Percentiles rank a stretch among this genome's conserved stretches.
phyloP scores from a whole-genome alignment of 108 stramenopile species.

The Asterionellopsis glacialis region DNA sequence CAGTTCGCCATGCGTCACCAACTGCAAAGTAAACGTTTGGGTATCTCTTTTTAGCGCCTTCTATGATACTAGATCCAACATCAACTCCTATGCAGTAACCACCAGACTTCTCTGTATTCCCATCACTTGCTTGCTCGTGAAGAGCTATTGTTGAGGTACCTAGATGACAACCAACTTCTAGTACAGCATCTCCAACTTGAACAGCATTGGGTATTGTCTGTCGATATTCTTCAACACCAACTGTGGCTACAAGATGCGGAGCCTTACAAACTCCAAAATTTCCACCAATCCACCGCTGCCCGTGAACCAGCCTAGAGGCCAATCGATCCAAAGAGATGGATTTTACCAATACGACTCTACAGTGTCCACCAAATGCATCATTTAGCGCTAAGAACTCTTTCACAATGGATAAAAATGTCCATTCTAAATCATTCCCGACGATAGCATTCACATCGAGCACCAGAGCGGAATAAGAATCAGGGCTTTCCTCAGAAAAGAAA shows the following conservation, averaged over 20 bases:
- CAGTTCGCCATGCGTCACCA: slow-evolving; percentile 49
- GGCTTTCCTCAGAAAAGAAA: slow-evolving; percentile 6
- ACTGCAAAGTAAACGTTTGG: slow-evolving; percentile 30
- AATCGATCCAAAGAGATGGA: slow-evolving; percentile 25
- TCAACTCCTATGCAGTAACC: slow-evolving; percentile 43
- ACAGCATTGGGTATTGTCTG: slow-evolving; percentile 28
- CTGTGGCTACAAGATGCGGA: slow-evolving; percentile 26
- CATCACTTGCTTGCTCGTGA: slow-evolving; percentile 11
- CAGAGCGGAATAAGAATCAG: slow-evolving; percentile 23
- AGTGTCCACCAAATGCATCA: slow-evolving; percentile 9
- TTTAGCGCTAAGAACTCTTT: slow-evolving; percentile 32
- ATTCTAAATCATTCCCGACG: slow-evolving; percentile 47
- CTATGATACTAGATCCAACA: slow-evolving; percentile 39
- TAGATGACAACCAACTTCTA: slow-evolving; percentile 53
- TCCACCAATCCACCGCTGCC: slow-evolving; percentile 6
- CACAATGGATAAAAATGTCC: slow-evolving; percentile 31
- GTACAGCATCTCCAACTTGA: slow-evolving; percentile 18
- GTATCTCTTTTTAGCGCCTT: slow-evolving; percentile 23
- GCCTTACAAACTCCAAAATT: not conserved
- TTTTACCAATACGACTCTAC: slow-evolving; percentile 29
- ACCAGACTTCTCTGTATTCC: not conserved
- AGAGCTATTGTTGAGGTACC: slow-evolving; percentile 38
- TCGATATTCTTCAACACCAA: slow-evolving; percentile 52
- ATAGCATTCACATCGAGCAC: slow-evolving; percentile 42
- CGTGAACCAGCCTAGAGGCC: slow-evolving; percentile 23